A percentile compares a stretch with the other conserved stretches of the same genome.
Evolutionary conservation across 805 yeast genomes (phyloP).

Genomic region (Lachancea waltii): DNA sequence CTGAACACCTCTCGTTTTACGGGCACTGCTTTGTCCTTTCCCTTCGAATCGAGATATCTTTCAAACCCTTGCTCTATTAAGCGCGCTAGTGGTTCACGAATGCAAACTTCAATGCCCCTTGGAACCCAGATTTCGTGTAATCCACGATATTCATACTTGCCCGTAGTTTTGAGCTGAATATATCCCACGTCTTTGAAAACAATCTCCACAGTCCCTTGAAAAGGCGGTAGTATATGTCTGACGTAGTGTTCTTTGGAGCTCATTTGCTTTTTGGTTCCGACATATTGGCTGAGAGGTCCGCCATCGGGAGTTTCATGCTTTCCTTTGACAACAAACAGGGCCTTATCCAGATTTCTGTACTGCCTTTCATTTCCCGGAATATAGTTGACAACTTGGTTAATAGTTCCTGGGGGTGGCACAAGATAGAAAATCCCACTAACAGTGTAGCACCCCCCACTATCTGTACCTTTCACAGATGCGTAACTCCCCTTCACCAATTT

Average conservation of each 20-base stretch:
- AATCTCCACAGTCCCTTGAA: slow-evolving; percentile 57
- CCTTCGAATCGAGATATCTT: slow-evolving; percentile 35
- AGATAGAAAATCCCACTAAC: slow-evolving; percentile 59
- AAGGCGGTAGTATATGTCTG: slow-evolving; percentile 61
- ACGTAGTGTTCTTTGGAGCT: slow-evolving; percentile 26
- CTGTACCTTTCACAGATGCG: slow-evolving; percentile 34
- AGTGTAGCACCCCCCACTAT: slow-evolving; percentile 39
- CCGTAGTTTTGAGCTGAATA: slow-evolving; percentile 54
- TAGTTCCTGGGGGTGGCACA: slow-evolving; percentile 45
- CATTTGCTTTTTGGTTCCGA: slow-evolving; percentile 17
- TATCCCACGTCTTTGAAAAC: slow-evolving; percentile 63
- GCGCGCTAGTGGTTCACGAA: slow-evolving; percentile 45
- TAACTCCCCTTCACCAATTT: slow-evolving; percentile 29
- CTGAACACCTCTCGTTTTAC: slow-evolving; percentile 23
- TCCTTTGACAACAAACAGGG: slow-evolving; percentile 24
- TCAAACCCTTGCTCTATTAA: slow-evolving; percentile 21
- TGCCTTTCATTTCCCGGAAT: slow-evolving; percentile 37
- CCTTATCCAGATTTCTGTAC: slow-evolving; percentile 32
- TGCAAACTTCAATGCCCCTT: slow-evolving; percentile 44
- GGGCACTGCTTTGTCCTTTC: slow-evolving; percentile 18
- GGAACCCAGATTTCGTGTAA: slow-evolving; percentile 50
- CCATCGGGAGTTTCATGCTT: slow-evolving; percentile 17
- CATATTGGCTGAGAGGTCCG: slow-evolving; percentile 30
- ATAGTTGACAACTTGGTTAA: slow-evolving; percentile 43
- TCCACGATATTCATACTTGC: slow-evolving; percentile 33